Evolutionary conservation across 2,329 filamentous ascomycete genomes (phyloP), one percentile per base, ranked within the genome.

Genomic region (Gnomoniopsis sp.): DNA sequence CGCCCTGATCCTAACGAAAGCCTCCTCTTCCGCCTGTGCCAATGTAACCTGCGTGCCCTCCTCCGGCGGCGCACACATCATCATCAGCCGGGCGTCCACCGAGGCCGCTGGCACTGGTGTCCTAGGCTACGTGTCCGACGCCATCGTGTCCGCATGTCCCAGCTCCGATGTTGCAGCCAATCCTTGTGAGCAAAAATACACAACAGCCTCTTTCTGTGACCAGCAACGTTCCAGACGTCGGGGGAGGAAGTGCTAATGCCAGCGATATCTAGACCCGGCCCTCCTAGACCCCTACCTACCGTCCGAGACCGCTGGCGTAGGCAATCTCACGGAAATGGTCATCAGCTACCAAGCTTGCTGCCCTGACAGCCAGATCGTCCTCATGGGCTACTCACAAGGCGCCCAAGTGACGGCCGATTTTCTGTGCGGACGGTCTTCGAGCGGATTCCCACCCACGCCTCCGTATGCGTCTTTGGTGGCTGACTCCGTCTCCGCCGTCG

Each of bases 51-150:
- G 55, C 38, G 26, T 43, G 2, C 50, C 55, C 6, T 33, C 58
- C 38, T 19, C 49, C 6, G 58, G 33, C 14, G 55, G 50, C 38
- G 58, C 54, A 6, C 63, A 74, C 63, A 72, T 75, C 59, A 71
- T 75, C 51, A 70, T 73, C 6, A 71, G 70, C 0, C 68, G 73
- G 10, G 72, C 69, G 14, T 69, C 66, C 34, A 70, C 68, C 19
- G 71, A 73, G 64, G n/a, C 49, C 11, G 64, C 66, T 2, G 72
- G 71, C 3, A 66, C 71, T 44, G 73, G 72, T n/a, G 64, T 69
- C 7, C 67, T 70, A 21, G 69, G 67, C 8, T 43, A 60, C 19
- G 68, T 75, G 4, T 71, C 71, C 2, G 64, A 66, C 23, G 57
- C 67, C 51, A 67, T 74, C 3, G 65, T 68, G 49, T 53, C 65